Evolutionary conservation across 441 rosid genomes (phyloP).

Genomic region (Populus tomentosa): DNA sequence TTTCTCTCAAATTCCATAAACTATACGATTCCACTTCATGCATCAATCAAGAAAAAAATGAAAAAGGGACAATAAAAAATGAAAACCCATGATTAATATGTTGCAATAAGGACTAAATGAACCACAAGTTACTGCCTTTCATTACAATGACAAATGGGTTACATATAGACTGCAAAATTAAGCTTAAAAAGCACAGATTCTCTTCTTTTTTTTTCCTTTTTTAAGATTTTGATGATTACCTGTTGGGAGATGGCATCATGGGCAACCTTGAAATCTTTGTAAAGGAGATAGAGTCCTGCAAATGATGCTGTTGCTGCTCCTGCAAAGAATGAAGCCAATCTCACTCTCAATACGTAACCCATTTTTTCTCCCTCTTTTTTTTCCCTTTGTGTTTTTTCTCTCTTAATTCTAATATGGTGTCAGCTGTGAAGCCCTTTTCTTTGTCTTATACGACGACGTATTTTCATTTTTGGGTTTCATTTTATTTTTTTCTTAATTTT

Average conservation of each 20-base stretch:
- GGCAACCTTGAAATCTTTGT: conserved; percentile 78
- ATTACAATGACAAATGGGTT: background rate
- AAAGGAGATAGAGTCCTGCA: conserved; percentile 64
- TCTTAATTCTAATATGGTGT: background rate
- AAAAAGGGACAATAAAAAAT: background rate
- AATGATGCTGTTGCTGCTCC: conserved; percentile 86
- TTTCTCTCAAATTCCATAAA: too few relatives aligned
- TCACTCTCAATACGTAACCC: conserved; percentile 86
- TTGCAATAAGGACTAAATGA: background rate
- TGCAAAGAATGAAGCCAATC: conserved; percentile 87
- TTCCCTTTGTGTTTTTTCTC: background rate
- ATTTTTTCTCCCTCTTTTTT: conserved; percentile 28
- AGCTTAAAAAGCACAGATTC: background rate
- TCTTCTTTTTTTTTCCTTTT: background rate
- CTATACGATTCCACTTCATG: background rate
- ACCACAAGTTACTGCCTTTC: background rate
- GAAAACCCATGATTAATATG: background rate
- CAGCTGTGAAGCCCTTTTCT: background rate
- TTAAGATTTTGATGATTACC: conserved; percentile 28
- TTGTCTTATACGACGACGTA: conserved; percentile 1
- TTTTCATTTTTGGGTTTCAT: background rate
- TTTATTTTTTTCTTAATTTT: background rate
- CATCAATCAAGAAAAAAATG: background rate
- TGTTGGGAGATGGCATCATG: conserved; percentile 74
- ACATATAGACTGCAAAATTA: background rate